Evolutionary conservation across 2,329 filamentous ascomycete genomes (phyloP).

Genomic region (Verticillium dahliae): DNA sequence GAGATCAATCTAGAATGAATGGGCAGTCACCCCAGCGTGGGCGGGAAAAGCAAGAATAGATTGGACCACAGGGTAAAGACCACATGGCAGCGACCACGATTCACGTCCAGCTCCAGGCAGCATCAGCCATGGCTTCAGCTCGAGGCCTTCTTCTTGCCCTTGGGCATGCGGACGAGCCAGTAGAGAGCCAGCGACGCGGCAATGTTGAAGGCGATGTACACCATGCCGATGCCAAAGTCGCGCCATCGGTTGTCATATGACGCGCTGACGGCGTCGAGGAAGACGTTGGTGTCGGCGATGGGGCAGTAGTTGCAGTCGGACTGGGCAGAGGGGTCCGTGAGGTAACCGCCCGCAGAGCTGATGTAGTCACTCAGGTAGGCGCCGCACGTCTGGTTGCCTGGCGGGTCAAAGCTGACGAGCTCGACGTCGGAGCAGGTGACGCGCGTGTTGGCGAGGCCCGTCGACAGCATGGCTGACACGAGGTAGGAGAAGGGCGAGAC

Average conservation of each 20-base stretch:
- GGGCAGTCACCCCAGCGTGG: neutral
- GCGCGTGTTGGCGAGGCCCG: slow-evolving; percentile 59
- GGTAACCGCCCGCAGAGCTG: slow-evolving; percentile 39
- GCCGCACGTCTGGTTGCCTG: slow-evolving; percentile 48
- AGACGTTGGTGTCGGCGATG: slow-evolving; percentile 44
- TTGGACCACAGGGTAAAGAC: neutral
- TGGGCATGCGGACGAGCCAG: slow-evolving; percentile 44
- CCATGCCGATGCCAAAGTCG: slow-evolving; percentile 60
- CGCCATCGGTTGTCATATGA: slow-evolving; percentile 57
- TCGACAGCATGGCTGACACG: slow-evolving; percentile 65
- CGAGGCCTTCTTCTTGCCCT: slow-evolving; percentile 21
- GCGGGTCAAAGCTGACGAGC: slow-evolving; percentile 57
- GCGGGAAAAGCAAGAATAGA: neutral
- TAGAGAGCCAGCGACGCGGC: slow-evolving; percentile 47
- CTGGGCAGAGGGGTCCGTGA: slow-evolving; percentile 41
- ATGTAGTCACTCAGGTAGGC: slow-evolving; percentile 53
- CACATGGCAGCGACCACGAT: neutral
- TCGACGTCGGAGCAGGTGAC: slow-evolving; percentile 67
- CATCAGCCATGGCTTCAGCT: neutral
- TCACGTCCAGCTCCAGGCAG: neutral
- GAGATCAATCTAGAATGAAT: neutral
- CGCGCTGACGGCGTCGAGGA: slow-evolving; percentile 39
- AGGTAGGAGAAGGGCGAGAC: slow-evolving; percentile 80
- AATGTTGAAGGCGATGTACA: slow-evolving; percentile 53
- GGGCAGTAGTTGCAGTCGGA: slow-evolving; percentile 50